Evolutionary conservation across 306 rosid genomes (phyloP).

Genomic region (Styphnolobium japonicum): DNA sequence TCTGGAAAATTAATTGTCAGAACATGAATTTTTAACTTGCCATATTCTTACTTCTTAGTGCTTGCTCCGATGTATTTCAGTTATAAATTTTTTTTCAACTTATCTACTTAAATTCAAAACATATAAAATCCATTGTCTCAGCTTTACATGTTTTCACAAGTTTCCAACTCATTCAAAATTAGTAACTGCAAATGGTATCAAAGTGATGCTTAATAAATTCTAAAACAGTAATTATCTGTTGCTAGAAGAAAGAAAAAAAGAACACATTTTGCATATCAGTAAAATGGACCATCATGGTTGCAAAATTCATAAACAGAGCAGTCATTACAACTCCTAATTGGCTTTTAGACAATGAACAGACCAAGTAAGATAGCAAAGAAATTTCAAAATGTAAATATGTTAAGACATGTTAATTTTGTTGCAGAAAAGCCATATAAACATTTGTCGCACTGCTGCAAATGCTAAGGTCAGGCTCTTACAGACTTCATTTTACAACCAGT

Average conservation of each 20-base stretch:
- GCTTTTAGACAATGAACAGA: not conserved
- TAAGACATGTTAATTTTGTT: not conserved
- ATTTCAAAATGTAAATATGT: not conserved
- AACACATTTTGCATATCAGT: not conserved
- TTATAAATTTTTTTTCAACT: not conserved
- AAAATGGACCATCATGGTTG: not conserved
- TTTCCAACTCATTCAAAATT: conserved; percentile 1
- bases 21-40: not conserved
- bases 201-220: not conserved
- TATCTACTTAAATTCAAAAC: not conserved
- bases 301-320: conserved; percentile 9
- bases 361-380: not conserved
- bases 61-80: not conserved
- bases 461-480: not conserved
- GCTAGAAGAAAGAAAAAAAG: not conserved
- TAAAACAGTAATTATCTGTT: not conserved
- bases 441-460: not conserved
- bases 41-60: not conserved
- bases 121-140: not conserved
- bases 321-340: not conserved
- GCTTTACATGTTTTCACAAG: not conserved
- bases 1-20: not conserved
- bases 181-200: conserved; percentile 2
- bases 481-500: not conserved
- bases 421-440: not conserved